Evolutionary conservation across 1,284 basidiomycete species (phyloP).

Genomic region (Rhodotorula sp.): DNA sequence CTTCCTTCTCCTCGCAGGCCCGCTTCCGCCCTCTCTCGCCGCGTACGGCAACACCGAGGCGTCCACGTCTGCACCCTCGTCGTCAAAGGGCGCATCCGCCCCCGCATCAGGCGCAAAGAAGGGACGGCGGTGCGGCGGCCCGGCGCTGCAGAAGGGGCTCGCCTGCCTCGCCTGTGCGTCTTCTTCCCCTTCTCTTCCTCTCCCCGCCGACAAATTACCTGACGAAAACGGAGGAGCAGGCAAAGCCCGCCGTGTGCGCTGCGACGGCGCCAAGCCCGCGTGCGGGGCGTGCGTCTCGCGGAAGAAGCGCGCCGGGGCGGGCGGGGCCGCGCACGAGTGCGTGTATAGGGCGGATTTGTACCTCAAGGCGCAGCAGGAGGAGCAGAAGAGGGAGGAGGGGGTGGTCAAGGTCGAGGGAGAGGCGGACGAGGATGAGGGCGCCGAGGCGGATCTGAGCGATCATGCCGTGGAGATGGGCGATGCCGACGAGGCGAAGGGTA

Average conservation of each 20-base stretch:
- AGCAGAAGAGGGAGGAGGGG: neutral
- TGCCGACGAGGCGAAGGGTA: neutral
- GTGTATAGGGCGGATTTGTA: conserved; percentile 28
- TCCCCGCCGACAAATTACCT: neutral
- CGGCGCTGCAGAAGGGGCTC: conserved; percentile 27
- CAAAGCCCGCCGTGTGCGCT: conserved; percentile 27
- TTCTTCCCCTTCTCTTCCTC: neutral
- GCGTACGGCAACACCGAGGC: neutral
- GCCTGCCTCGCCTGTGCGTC: conserved; percentile 30
- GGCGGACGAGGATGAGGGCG: neutral
- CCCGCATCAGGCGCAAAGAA: neutral
- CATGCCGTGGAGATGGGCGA: no score
- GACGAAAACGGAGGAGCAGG: neutral
- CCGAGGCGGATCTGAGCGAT: neutral
- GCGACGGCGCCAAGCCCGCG: conserved; percentile 25
- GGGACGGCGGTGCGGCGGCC: neutral
- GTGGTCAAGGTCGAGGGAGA: neutral
- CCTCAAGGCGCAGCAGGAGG: conserved; percentile 2
- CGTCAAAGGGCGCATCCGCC: neutral
- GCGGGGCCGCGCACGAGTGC: neutral
- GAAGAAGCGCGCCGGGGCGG: neutral
- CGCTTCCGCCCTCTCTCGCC: neutral
- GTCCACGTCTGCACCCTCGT: neutral
- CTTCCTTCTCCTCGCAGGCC: neutral
- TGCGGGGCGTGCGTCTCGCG: conserved; percentile 17